A percentile compares a stretch with the other conserved stretches of the same genome.
Evolutionary conservation across 164 flowering plant genomes (phyloP).

Genomic region (Santalum album): DNA sequence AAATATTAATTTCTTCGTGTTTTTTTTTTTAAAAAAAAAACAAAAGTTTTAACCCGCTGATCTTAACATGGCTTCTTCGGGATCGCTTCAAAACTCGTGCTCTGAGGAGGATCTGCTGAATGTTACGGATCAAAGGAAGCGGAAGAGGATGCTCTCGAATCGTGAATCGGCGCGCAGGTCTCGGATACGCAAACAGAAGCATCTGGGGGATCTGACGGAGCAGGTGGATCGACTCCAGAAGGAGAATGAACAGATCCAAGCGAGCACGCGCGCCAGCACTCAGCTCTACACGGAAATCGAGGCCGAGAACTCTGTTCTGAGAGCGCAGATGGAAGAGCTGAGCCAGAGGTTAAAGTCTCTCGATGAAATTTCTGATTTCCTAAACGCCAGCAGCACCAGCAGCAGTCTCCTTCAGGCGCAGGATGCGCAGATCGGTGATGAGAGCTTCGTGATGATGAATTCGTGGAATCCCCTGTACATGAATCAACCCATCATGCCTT

Average conservation of each 20-base stretch:
- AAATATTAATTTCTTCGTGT: too few species aligned
- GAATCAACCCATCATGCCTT: too few species aligned
- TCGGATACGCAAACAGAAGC: conserved; percentile 78
- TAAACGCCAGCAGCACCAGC: too few species aligned
- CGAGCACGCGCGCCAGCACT: conserved; percentile 35
- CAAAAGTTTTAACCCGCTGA: too few species aligned
- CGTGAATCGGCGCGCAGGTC: conserved; percentile 91
- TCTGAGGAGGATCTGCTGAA: conserved; percentile 46
- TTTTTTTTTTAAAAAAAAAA: neutral
- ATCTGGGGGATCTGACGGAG: conserved; percentile 59
- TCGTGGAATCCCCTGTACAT: too few species aligned
- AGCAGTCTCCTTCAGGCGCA: too few species aligned
- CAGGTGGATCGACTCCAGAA: conserved; percentile 43
- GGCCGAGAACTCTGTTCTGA: conserved; percentile 55
- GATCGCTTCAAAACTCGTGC: conserved; percentile 29
- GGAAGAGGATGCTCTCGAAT: conserved; percentile 79
- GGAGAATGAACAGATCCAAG: conserved; percentile 46
- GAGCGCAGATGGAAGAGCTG: conserved; percentile 63
- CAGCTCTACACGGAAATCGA: conserved; percentile 47
- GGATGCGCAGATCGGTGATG: too few species aligned
- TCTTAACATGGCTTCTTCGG: conserved; percentile 59
- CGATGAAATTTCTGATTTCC: conserved; percentile 29
- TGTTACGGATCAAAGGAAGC: conserved; percentile 53
- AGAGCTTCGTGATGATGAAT: too few species aligned
- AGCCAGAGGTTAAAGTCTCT: conserved; percentile 56